Percentiles rank a stretch among this genome's conserved stretches.
Conservation (phyloP, 2,329 filamentous ascomycete genomes). For the Aplosporella prunicola region DNA sequence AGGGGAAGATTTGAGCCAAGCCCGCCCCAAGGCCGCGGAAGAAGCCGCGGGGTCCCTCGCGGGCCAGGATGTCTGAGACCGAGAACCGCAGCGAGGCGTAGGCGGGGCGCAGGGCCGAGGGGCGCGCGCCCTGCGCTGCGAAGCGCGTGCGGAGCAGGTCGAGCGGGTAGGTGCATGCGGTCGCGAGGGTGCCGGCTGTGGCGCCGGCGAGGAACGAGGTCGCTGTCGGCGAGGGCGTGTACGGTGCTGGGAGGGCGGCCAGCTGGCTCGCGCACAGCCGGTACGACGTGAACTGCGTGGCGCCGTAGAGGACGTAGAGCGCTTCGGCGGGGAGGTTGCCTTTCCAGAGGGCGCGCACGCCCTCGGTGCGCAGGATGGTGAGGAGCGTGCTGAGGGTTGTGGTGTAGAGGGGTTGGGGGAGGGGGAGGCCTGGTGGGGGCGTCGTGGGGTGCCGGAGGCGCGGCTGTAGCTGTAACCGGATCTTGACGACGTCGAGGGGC, state of each 20-base stretch:
- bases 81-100: conserved; percentile 64
- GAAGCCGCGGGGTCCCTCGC: conserved; percentile 72
- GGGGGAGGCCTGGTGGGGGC: conserved; percentile 68
- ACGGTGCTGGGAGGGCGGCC: conserved; percentile 39
- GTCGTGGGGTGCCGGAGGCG: too few species aligned
- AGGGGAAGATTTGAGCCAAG: conserved; percentile 80
- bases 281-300: conserved; percentile 84
- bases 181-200: conserved; percentile 70
- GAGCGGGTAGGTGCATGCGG: conserved; percentile 78
- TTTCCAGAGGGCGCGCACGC: conserved; percentile 84
- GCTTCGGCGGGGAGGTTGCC: conserved; percentile 93
- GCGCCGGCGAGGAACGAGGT: conserved; percentile 81
- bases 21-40: conserved; percentile 80
- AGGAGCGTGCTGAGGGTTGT: conserved; percentile 67
- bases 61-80: conserved; percentile 58
- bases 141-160: conserved; percentile 91
- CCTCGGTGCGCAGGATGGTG: conserved; percentile 71
- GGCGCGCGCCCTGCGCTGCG: conserved; percentile 78
- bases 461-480: conserved; percentile 87
- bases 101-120: conserved; percentile 63
- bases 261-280: conserved; percentile 62
- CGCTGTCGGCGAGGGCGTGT: conserved; percentile 51
- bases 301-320: conserved; percentile 86
- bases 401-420: conserved; percentile 51
- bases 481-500: conserved; percentile 95